Percentiles rank a stretch among this genome's conserved stretches.
Evolutionary conservation across 1,284 basidiomycete genomes (phyloP).

Genomic region (Irpex sp.): DNA sequence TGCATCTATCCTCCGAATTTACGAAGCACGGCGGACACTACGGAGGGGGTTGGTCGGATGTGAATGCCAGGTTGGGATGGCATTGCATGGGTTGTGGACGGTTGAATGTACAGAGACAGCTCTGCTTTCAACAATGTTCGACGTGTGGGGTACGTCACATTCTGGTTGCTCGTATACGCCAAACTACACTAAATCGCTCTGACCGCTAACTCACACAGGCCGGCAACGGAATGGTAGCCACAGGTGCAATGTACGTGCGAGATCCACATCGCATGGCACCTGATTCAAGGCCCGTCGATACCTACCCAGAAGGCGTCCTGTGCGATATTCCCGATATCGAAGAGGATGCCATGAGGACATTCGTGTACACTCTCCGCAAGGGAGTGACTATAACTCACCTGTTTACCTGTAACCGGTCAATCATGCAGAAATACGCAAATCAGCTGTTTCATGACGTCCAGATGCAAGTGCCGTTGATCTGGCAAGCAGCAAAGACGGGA

Average conservation of each 20-base stretch:
- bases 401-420: conserved; percentile 33
- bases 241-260: conserved; percentile 26
- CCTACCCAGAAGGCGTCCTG: conserved; percentile 19
- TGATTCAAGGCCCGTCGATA: conserved; percentile 24
- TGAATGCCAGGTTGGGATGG: conserved; percentile 27
- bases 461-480: conserved; percentile 24
- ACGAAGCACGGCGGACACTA: neutral
- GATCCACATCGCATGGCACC: conserved; percentile 21
- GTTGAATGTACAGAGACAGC: conserved; percentile 31
- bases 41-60: conserved; percentile 18
- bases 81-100: conserved; percentile 31
- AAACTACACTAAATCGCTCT: neutral
- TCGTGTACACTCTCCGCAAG: conserved; percentile 23
- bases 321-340: conserved; percentile 13
- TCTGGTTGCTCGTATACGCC: neutral
- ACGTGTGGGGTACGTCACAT: conserved; percentile 26
- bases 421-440: conserved; percentile 27
- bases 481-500: conserved; percentile 14
- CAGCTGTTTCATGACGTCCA: conserved; percentile 29
- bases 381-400: conserved; percentile 27
- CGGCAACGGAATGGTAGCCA: conserved; percentile 18
- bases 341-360: conserved; percentile 27
- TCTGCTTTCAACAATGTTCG: conserved; percentile 32
- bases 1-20: conserved; percentile 20
- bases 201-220: conserved; percentile 14